Base-by-base conservation (phyloP, 805 yeast genomes). In the Ogataea degrootiae region DNA sequence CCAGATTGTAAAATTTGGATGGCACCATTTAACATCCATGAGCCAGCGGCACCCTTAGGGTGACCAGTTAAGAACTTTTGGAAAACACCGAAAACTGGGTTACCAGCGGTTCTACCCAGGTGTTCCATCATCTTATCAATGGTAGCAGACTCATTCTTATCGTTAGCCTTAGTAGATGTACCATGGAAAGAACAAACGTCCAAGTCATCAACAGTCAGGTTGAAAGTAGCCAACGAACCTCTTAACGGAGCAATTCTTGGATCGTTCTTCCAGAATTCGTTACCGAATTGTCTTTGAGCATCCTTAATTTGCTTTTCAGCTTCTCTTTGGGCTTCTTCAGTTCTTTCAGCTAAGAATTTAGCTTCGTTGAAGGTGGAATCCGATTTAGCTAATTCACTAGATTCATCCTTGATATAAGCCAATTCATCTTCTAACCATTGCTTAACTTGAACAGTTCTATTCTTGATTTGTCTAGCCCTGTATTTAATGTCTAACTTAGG, bases 1-100 rank as follows among this genome's bases (percentile, higher is more conserved):
- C 99, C 98, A 62, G 87, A 70, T 74, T 88, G 86, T 68, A 94
- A 76, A 58, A 91, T 83, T 76, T 94, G 99, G 58, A 94, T 74
- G 48, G 89, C 96, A 72, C 99, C 99, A 71, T 94, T 95, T 80
- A 94, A 74, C 99, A 94, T 94, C 99, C 99, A 94, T 49, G 99
- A 98, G 79, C 97, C 99, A 49, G 99, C 99, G 61, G 99, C 99
- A 81, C 99, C 99, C 87, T 94, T 94, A 62, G 99, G 99, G 77
- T 94, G 99, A 74, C 99, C 99, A 61, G 99, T 94, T 66, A 94
- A 81, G 82, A 80, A 94, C 74, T 94, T 94, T 75, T 94, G 99
- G 96, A 95, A 92, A 47, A 94, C 95, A 80, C 98, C 97, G 59
- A 85, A 77, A 43, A 95, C 91, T 54, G 99, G 96, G 75, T 94